Percentiles rank a stretch among this genome's conserved stretches.
phyloP scores from a whole-genome alignment of 495 filamentous ascomycete species.

The Penicillium cataractarum region DNA sequence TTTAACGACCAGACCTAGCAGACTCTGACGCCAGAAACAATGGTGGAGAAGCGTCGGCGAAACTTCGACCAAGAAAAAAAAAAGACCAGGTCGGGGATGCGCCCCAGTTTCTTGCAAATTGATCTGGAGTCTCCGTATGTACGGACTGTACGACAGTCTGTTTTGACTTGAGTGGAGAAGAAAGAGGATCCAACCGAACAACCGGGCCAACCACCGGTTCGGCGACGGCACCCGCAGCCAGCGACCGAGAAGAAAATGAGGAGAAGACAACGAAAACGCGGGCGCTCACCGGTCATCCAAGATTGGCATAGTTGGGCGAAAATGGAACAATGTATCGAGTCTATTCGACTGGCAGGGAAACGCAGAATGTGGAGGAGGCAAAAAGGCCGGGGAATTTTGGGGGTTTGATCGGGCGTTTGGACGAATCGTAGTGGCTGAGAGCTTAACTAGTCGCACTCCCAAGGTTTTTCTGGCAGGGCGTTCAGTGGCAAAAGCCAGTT shows the following conservation, averaged over 20 bases:
- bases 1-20: conserved; percentile 12
- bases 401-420: conserved; percentile 15
- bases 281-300: conserved; percentile 22
- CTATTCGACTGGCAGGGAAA: conserved; percentile 7
- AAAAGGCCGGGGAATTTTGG: conserved; percentile 24
- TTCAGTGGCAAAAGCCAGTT: conserved; percentile 3
- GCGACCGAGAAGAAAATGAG: conserved; percentile 1
- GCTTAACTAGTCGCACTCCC: conserved; percentile 15
- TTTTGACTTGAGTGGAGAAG: conserved; percentile 6
- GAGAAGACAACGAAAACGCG: conserved; percentile 7
- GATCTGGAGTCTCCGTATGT: conserved; percentile 11
- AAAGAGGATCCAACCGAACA: conserved; percentile 9
- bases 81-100: conserved; percentile 12
- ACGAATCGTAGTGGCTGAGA: conserved; percentile 19
- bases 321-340: conserved; percentile 15
- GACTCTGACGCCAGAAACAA: conserved; percentile 10
- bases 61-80: conserved; percentile 1
- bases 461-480: not conserved
- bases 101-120: conserved; percentile 15
- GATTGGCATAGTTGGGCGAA: conserved; percentile 9
- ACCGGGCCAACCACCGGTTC: conserved; percentile 14
- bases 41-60: conserved; percentile 18
- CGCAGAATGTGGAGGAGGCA: conserved; percentile 25
- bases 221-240: conserved; percentile 4
- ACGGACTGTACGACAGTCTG: not conserved